Base-by-base conservation (phyloP, 441 rosid species). In the Heliophila coronopifolia region DNA sequence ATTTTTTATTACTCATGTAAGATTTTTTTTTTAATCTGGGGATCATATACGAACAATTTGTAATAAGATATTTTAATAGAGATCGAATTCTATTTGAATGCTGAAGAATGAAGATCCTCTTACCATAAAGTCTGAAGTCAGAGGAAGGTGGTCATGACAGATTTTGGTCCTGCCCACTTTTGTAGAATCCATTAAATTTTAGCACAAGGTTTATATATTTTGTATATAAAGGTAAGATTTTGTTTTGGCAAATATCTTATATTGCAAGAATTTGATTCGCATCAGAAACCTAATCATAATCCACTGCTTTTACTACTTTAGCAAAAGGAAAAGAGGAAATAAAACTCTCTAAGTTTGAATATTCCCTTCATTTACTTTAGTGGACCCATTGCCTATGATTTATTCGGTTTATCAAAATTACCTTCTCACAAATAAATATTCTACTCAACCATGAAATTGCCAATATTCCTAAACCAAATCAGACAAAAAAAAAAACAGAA, bases 91-190 rank as follows among this genome's bases (percentile, higher is more conserved):
- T 19, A 26, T 22, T 39, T 40, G n/a, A 6, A 14, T 39, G n/a
- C n/a, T n/a, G n/a, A n/a, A n/a, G n/a, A 27, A 32, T 25, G 33
- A 50, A 25, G 8, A 41, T 59, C 34, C 24, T 30, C 64, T 39
- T 15, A 43, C 5, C 25, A 9, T 57, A 17, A n/a, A n/a, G n/a
- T n/a, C n/a, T n/a, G n/a, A n/a, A n/a, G n/a, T n/a, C n/a, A n/a
- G n/a, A n/a, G n/a, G n/a, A n/a, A n/a, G n/a, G n/a, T n/a, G n/a
- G n/a, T n/a, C n/a, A n/a, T n/a, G n/a, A n/a, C n/a, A n/a, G n/a
- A n/a, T n/a, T n/a, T n/a, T n/a, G n/a, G n/a, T n/a, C n/a, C n/a
- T 44, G 41, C 54, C 66, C 60, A 61, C 60, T 44, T 43, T 52
- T 52, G 26, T 11, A 44, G 48, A 61, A 61, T 52, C 54, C 47